These are phyloP conservation scores for Sporisorium reilianum DNA, from an alignment of 1,284 basidiomycete genomes.

Conservation along the genomic window DNA sequence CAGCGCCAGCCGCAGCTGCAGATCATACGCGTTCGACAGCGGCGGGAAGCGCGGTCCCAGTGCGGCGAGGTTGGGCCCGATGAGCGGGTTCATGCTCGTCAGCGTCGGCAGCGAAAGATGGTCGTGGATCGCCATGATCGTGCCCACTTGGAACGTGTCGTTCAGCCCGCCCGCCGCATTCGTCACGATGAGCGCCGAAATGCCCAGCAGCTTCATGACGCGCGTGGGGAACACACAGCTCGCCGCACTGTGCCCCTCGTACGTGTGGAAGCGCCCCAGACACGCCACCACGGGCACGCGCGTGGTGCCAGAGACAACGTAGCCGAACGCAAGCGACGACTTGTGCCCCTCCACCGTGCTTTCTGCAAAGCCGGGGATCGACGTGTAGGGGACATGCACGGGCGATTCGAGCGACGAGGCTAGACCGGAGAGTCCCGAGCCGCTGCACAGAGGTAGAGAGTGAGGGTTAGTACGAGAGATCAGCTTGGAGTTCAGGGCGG, in stretches of 20 bases:
- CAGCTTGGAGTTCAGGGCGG: too few relatives aligned
- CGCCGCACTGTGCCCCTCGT: conserved; percentile 79
- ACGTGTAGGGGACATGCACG: conserved; percentile 52
- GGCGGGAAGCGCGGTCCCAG: conserved; percentile 78
- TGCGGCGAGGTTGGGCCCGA: conserved; percentile 65
- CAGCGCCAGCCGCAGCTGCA: conserved; percentile 76
- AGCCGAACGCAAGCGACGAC: conserved; percentile 81
- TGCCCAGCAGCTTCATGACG: conserved; percentile 79
- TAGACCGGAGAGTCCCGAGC: conserved; percentile 53
- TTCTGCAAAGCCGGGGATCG: conserved; percentile 53
- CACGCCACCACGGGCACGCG: conserved; percentile 81
- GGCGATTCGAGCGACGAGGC: conserved; percentile 33
- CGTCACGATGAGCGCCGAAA: conserved; percentile 82
- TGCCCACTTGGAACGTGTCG: conserved; percentile 79
- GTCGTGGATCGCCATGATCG: conserved; percentile 84
- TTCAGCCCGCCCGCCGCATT: conserved; percentile 85
- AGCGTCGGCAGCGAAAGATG: conserved; percentile 83
- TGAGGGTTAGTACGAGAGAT: background rate
- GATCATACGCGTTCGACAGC: conserved; percentile 82
- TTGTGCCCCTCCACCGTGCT: conserved; percentile 78
- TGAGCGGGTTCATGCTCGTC: conserved; percentile 79
- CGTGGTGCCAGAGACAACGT: conserved; percentile 71
- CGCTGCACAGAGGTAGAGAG: conserved; percentile 18
- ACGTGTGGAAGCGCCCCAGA: conserved; percentile 85
- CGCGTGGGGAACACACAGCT: conserved; percentile 78